These are phyloP conservation scores for Eucalyptus sp. DNA, from an alignment of 345 rosid species.

Conservation along the genomic window DNA sequence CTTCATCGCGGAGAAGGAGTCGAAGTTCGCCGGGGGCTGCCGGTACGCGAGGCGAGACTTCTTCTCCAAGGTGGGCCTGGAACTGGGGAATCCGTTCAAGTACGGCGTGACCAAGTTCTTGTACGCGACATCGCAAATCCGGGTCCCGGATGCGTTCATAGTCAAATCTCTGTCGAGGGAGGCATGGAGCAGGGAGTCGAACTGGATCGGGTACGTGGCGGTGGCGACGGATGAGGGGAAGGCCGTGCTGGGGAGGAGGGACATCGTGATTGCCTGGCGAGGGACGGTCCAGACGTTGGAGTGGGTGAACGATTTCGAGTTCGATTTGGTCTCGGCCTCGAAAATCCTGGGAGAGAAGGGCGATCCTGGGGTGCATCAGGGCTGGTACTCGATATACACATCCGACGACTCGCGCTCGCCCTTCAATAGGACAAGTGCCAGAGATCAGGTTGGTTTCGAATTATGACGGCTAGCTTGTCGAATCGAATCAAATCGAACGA, in stretches of 20 bases:
- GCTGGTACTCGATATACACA: conserved; percentile 83
- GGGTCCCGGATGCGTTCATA: conserved; percentile 60
- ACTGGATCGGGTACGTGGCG: conserved; percentile 80
- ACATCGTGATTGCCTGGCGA: conserved; percentile 80
- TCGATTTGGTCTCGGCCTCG: conserved; percentile 33
- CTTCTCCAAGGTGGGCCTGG: conserved; percentile 45
- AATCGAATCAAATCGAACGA: background rate
- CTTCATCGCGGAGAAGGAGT: conserved; percentile 42
- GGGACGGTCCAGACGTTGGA: conserved; percentile 63
- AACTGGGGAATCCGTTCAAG: conserved; percentile 44
- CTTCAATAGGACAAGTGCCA: conserved; percentile 39
- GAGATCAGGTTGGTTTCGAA: conserved; percentile 41
- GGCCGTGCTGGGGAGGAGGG: conserved; percentile 60
- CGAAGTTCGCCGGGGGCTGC: conserved; percentile 56
- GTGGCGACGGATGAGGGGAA: conserved; percentile 71
- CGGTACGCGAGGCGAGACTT: conserved; percentile 38
- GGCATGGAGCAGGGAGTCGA: conserved; percentile 81
- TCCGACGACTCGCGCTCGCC: conserved; percentile 58
- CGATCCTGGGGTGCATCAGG: conserved; percentile 53
- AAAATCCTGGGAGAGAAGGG: conserved; percentile 26
- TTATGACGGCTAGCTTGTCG: background rate
- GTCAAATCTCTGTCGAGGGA: conserved; percentile 51
- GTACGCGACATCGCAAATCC: conserved; percentile 52
- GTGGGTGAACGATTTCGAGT: conserved; percentile 61
- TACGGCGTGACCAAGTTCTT: conserved; percentile 59